A percentile compares a stretch with the other conserved stretches of the same genome.
Conservation (phyloP, 2,329 filamentous ascomycete genomes). For the Ampelomyces quisqualis region DNA sequence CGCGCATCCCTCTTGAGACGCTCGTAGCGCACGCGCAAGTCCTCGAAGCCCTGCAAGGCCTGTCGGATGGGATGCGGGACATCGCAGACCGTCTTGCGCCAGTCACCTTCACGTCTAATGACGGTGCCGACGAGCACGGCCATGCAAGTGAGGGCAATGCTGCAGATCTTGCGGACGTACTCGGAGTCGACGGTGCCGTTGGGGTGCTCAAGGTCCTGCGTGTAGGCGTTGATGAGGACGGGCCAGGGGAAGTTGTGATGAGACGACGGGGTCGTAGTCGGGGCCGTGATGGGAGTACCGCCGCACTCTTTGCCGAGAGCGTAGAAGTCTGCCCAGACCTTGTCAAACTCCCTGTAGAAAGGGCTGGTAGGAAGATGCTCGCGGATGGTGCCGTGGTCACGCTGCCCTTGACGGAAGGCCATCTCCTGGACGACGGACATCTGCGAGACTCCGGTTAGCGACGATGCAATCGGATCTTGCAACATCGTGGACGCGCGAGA, state of each 20-base stretch:
- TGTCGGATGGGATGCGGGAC: slow-evolving; percentile 20
- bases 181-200: slow-evolving; percentile 21
- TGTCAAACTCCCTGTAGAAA: slow-evolving; percentile 17
- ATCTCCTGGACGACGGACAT: slow-evolving; percentile 24
- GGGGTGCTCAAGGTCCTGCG: slow-evolving; percentile 25
- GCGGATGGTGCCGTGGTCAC: slow-evolving; percentile 8
- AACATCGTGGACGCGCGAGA: slow-evolving; percentile 3
- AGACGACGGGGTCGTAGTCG: slow-evolving; percentile 2
- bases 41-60: slow-evolving; percentile 19
- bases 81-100: slow-evolving; percentile 23
- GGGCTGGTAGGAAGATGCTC: slow-evolving; percentile 18
- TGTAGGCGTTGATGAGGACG: slow-evolving; percentile 28
- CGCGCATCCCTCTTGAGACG: slow-evolving; percentile 20
- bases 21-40: slow-evolving; percentile 21
- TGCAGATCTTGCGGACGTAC: slow-evolving; percentile 18
- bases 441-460: slow-evolving; percentile 21
- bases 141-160: slow-evolving; percentile 25
- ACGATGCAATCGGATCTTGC: slow-evolving; percentile 2
- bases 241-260: slow-evolving; percentile 24
- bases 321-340: slow-evolving; percentile 23
- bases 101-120: slow-evolving; percentile 18
- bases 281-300: slow-evolving; percentile 5
- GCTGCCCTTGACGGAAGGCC: slow-evolving; percentile 28
- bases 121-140: slow-evolving; percentile 15
- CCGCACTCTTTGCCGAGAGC: slow-evolving; percentile 18